phyloP scores from a whole-genome alignment of 805 yeast genomes.

The Candida caryicola region DNA sequence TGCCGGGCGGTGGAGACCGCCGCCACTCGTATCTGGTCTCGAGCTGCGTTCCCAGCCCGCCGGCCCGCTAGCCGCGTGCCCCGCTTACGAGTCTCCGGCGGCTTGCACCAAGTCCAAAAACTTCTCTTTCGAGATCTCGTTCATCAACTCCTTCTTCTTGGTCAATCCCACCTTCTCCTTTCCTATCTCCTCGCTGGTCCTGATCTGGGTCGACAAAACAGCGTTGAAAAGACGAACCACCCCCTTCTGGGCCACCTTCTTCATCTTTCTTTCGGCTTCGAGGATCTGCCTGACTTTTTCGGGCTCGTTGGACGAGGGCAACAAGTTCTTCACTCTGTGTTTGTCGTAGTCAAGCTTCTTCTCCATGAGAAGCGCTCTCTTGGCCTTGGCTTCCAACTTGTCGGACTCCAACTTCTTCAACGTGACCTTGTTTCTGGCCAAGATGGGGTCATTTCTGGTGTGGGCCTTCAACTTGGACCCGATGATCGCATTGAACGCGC shows the following conservation, averaged over 20 bases:
- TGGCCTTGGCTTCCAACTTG: constrained; percentile 81
- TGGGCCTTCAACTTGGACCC: constrained; percentile 86
- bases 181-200: constrained; percentile 50
- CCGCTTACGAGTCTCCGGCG: constrained; percentile 50
- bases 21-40: too few species aligned
- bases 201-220: constrained; percentile 71
- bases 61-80: too few species aligned
- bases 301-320: constrained; percentile 60
- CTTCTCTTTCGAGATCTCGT: constrained; percentile 83
- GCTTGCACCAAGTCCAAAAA: constrained; percentile 84
- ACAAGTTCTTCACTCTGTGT: constrained; percentile 62
- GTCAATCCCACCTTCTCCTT: constrained; percentile 43
- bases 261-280: constrained; percentile 65
- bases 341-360: constrained; percentile 65
- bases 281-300: constrained; percentile 54
- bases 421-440: constrained; percentile 76
- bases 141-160: constrained; percentile 59
- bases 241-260: constrained; percentile 85
- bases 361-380: constrained; percentile 64
- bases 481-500: constrained; percentile 78
- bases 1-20: too few species aligned
- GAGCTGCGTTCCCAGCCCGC: too few species aligned
- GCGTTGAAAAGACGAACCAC: constrained; percentile 84
- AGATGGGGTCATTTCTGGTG: constrained; percentile 83
- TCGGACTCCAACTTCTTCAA: constrained; percentile 73